A percentile compares a stretch with the other conserved stretches of the same genome.
Conservation (phyloP, 768 basidiomycete genomes). For the Boletus reticuloceps region DNA sequence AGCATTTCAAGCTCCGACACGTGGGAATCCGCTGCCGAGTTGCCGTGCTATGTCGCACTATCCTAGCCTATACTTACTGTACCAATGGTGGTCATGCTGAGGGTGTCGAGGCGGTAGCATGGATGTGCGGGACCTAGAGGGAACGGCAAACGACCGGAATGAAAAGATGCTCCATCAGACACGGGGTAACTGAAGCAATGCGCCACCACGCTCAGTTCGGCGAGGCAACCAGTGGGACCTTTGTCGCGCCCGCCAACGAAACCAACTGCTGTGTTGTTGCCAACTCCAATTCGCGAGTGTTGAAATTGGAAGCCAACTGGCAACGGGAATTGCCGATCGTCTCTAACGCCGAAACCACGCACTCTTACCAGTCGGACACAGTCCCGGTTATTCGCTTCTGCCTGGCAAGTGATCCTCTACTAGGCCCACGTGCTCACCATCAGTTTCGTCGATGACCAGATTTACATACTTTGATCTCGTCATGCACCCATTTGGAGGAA, state of each 20-base stretch:
- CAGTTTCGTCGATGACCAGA: neutral
- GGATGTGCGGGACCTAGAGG: neutral
- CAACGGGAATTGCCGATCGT: conserved; percentile 17
- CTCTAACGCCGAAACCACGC: neutral
- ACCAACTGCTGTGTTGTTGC: neutral
- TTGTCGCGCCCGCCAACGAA: neutral
- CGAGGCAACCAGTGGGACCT: no score
- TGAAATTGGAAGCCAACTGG: neutral
- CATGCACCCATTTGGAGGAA: conserved; percentile 75
- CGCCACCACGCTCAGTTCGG: neutral
- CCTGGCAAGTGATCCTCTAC: conserved; percentile 8
- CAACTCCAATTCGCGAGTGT: neutral
- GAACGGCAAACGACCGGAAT: neutral
- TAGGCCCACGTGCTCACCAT: conserved; percentile 1
- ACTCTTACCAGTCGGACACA: neutral
- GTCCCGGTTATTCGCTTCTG: neutral
- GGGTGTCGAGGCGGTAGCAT: no score
- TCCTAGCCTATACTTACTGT: no score
- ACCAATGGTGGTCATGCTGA: no score
- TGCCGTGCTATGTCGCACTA: conserved; percentile 3
- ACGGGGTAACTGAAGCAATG: neutral
- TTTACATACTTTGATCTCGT: conserved; percentile 4
- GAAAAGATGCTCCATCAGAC: neutral
- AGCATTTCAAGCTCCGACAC: conserved; percentile 44
- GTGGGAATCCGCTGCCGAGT: conserved; percentile 18